Evolutionary conservation across 1,284 basidiomycete species (phyloP).

Genomic region (Fomitopsis palustris): DNA sequence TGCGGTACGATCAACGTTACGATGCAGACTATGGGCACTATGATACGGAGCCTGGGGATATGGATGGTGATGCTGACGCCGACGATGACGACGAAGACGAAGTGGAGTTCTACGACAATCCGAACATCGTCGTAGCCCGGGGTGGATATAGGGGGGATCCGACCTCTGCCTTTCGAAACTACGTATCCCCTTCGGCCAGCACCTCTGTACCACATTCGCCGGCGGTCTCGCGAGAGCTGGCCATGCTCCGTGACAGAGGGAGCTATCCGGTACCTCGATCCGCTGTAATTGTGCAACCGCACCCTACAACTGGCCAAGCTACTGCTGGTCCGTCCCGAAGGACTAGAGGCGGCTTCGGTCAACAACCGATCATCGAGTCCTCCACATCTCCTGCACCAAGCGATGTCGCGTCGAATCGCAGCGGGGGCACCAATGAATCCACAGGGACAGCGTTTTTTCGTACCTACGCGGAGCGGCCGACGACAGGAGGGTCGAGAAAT

Average conservation of each 20-base stretch:
- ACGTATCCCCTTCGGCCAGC: not conserved
- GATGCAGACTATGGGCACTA: constrained; percentile 72
- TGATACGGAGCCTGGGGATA: constrained; percentile 32
- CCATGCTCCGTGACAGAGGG: constrained; percentile 5
- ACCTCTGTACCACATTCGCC: not conserved
- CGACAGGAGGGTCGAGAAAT: constrained; percentile 38
- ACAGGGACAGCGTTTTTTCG: constrained; percentile 60
- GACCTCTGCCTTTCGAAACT: not conserved
- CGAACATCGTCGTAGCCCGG: constrained; percentile 6
- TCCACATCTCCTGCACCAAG: constrained; percentile 57
- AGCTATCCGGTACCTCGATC: not conserved
- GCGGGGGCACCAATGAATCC: constrained; percentile 49
- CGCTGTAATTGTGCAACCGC: constrained; percentile 1
- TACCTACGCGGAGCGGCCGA: constrained; percentile 46
- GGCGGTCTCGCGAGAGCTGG: constrained; percentile 2
- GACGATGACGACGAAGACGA: constrained; percentile 52
- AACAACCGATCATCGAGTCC: constrained; percentile 59
- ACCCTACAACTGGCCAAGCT: constrained; percentile 11
- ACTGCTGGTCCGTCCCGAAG: constrained; percentile 28
- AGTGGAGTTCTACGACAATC: constrained; percentile 42
- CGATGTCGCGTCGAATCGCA: constrained; percentile 53
- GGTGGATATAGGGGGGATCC: constrained; percentile 1
- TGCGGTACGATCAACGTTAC: constrained; percentile 18
- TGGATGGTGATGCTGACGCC: constrained; percentile 34
- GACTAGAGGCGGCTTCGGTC: constrained; percentile 39